Evolutionary conservation across 2,329 filamentous ascomycete species (phyloP).

Genomic region (Trichoderma oligosporum): DNA sequence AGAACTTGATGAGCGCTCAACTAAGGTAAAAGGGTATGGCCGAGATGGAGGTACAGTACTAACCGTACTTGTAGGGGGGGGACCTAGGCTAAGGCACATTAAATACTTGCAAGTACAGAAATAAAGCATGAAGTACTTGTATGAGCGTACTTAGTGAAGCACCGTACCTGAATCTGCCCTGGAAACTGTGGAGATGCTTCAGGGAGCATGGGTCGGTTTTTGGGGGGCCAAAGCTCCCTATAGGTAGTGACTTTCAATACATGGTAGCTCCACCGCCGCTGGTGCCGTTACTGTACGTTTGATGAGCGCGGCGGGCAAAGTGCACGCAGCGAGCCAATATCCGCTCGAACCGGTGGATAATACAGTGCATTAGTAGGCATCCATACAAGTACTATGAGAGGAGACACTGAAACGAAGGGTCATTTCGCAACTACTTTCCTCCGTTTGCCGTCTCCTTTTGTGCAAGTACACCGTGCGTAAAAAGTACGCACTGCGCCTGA

Average conservation of each 20-base stretch:
- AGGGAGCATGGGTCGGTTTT: neutral
- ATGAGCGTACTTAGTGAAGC: conserved; percentile 9
- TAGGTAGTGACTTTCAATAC: too few species aligned
- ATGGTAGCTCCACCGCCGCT: conserved; percentile 6
- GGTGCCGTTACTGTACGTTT: conserved; percentile 9
- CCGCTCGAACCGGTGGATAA: conserved; percentile 12
- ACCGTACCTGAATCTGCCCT: conserved; percentile 16
- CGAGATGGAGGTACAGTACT: conserved; percentile 19
- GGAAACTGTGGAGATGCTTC: conserved; percentile 13
- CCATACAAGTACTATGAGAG: too few species aligned
- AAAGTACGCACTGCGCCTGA: neutral
- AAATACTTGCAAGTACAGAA: conserved; percentile 13
- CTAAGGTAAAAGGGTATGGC: conserved; percentile 4
- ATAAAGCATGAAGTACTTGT: too few species aligned
- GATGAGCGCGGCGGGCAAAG: conserved; percentile 1
- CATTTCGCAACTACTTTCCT: neutral
- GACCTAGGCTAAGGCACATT: neutral
- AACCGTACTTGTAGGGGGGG: conserved; percentile 1
- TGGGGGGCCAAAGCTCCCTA: conserved; percentile 4
- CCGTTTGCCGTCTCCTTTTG: neutral
- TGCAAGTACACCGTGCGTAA: conserved; percentile 14
- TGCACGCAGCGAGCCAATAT: conserved; percentile 9
- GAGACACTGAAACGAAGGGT: neutral
- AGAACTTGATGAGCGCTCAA: neutral
- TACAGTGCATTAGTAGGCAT: conserved; percentile 6